phyloP scores from a whole-genome alignment of 2,329 filamentous ascomycete species.

The Neofusicoccum parvum region DNA sequence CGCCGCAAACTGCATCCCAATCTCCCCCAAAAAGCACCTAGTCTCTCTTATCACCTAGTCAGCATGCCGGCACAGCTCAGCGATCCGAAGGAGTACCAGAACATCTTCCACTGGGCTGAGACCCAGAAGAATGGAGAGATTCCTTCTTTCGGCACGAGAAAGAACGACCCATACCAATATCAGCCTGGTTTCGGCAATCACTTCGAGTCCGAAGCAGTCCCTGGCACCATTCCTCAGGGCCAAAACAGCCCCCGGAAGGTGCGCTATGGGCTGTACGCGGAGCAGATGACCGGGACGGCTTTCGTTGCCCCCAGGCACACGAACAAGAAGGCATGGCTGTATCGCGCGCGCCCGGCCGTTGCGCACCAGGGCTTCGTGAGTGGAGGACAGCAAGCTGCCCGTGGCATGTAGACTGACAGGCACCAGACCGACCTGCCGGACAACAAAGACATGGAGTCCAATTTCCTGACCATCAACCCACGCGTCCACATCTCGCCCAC shows the following conservation, averaged over 20 bases:
- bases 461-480: constrained; percentile 38
- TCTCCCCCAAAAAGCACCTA: neutral
- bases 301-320: constrained; percentile 40
- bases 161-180: constrained; percentile 60
- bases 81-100: constrained; percentile 41
- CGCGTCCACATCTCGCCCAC: constrained; percentile 41
- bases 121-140: constrained; percentile 60
- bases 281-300: constrained; percentile 40
- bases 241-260: constrained; percentile 45
- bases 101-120: constrained; percentile 56
- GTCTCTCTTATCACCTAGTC: neutral
- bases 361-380: constrained; percentile 43
- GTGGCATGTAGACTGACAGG: neutral
- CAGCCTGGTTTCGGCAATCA: constrained; percentile 60
- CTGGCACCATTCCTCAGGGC: constrained; percentile 49
- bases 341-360: constrained; percentile 40
- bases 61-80: constrained; percentile 25
- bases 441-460: constrained; percentile 39
- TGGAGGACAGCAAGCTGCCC: neutral
- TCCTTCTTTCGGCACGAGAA: constrained; percentile 57
- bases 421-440: constrained; percentile 37
- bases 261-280: constrained; percentile 40
- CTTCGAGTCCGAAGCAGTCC: constrained; percentile 51
- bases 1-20: neutral
- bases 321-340: constrained; percentile 40